Base-by-base conservation (phyloP, 2,329 filamentous ascomycete genomes). In the Aspergillus pseudotamarii region DNA sequence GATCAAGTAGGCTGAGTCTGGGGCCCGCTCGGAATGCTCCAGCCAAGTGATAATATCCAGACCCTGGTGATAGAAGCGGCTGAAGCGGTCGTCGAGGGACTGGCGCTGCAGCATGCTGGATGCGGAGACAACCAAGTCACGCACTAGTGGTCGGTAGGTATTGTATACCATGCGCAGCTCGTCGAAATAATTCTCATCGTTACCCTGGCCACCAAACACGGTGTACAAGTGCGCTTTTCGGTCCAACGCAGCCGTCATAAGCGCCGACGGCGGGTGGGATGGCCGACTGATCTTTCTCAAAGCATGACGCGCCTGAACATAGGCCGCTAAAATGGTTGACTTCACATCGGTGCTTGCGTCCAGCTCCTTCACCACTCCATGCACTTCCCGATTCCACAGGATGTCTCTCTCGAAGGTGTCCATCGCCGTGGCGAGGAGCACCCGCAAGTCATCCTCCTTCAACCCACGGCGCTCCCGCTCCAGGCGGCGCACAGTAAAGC, bases 1-100 rank as follows among this genome's bases (percentile, higher is more conserved):
- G 45, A 74, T 64, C 5, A 79, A 64, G 59, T 77, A 78, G 23
- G 76, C 72, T 9, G 64, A 56, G 34, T 72, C 67, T 4, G 76
- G 76, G 1, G 66, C 69, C 1, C 69, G 65, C 19, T 75, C 70
- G n/a, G 71, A 68, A 26, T 74, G 63, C 30, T 72, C 64, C 16
- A 69, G 59, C 67, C 67, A 69, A 36, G 64, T 64, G 55, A 72
- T 63, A 43, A 76, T 67, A 57, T 76, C 73, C 11, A 78, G 57
- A 28, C 73, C 73, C 36, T 72, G 60, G n/a, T 60, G 54, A 46
- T 67, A 71, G 10, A 68, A 53, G 14, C 61, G 32, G 26, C 26
- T 48, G 14, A 51, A 28, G 6, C 43, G 32, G 3, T 38, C 38
- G 10, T 60, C 59, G n/a, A 66, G 45, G 4, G 46, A 30, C 26